These are phyloP conservation scores for Trametes elegans DNA, from an alignment of 768 basidiomycete genomes.

Conservation along the genomic window DNA sequence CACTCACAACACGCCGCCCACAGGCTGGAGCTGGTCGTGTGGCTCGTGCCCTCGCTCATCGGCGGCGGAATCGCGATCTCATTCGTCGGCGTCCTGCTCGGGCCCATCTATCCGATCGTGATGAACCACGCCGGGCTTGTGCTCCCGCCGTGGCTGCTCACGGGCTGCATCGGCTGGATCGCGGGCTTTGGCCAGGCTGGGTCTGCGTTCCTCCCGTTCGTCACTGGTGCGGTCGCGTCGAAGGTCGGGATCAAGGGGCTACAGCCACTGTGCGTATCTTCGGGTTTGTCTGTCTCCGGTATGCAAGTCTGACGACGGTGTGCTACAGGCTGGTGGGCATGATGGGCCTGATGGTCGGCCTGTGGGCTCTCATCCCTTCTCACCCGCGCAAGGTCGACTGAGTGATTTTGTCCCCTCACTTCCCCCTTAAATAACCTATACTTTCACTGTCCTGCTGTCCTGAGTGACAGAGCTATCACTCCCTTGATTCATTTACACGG, in stretches of 20 bases:
- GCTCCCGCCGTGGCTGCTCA: constrained; percentile 43
- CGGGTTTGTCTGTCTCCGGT: neutral
- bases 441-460: no score
- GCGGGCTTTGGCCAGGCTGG: constrained; percentile 50
- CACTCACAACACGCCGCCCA: constrained; percentile 22
- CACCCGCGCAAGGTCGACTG: neutral
- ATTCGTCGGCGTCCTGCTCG: constrained; percentile 53
- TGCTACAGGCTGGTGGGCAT: neutral
- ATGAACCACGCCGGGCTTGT: constrained; percentile 41
- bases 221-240: constrained; percentile 44
- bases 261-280: constrained; percentile 46
- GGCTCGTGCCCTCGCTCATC: constrained; percentile 53
- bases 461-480: no score
- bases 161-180: constrained; percentile 47
- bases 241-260: constrained; percentile 41
- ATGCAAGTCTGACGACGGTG: neutral
- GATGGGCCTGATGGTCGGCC: neutral
- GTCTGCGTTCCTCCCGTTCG: constrained; percentile 49
- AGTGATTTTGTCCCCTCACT: no score
- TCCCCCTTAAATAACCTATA: no score
- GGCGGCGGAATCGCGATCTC: constrained; percentile 51
- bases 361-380: neutral
- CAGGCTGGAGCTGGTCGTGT: constrained; percentile 54
- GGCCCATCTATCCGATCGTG: constrained; percentile 45
- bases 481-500: no score